Evolutionary conservation across 352 stramenopile species (phyloP), one percentile per base, ranked within the genome.

Genomic region (Phytopythium vexans): DNA sequence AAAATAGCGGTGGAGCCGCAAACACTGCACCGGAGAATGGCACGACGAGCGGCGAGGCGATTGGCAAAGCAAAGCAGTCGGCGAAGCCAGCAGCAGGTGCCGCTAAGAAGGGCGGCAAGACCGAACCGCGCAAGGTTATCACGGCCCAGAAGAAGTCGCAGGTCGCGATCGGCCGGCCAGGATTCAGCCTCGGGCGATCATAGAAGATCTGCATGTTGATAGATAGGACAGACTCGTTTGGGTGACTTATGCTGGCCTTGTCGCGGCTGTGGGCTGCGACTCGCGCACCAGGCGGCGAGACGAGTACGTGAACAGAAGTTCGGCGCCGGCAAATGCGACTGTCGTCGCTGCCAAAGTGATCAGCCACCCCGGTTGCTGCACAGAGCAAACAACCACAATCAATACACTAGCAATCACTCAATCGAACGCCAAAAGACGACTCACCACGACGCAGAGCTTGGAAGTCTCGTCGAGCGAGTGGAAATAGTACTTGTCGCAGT

Each of bases 171-270:
- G 82, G 82, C 1, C 73, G 82, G n/a, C 82, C 82, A 9, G 82
- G 82, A 0, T 92, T 92, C 52, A 92, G 80, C 41, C 74, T 92
- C 37, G 80, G 80, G n/a, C 80, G 77, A 40, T 77, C 69, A n/a
- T 88, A 83, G 58, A 33, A 12, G 41, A 27, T 27, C 21, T 27
- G 21, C 21, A 37, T 45, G 21, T 45, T 45, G 21, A 21, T 32
- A 45, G 41, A 14, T 45, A 45, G 38, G 11, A 42, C 12, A 43
- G 39, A 12, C 5, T 43, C 39, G 39, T 43, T 15, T 8, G 7
- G 39, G 7, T 16, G 40, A 33, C 2, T 21, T 32, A 12, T 40
- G 21, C 39, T n/a, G 52, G 34, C 4, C 35, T 35, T 8, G 43
- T 45, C 27, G 36, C n/a, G 9, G 43, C 48, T 36, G 43, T 58